Base-by-base conservation (phyloP, 23 red algal species). In the Pyropia yezoensis region DNA sequence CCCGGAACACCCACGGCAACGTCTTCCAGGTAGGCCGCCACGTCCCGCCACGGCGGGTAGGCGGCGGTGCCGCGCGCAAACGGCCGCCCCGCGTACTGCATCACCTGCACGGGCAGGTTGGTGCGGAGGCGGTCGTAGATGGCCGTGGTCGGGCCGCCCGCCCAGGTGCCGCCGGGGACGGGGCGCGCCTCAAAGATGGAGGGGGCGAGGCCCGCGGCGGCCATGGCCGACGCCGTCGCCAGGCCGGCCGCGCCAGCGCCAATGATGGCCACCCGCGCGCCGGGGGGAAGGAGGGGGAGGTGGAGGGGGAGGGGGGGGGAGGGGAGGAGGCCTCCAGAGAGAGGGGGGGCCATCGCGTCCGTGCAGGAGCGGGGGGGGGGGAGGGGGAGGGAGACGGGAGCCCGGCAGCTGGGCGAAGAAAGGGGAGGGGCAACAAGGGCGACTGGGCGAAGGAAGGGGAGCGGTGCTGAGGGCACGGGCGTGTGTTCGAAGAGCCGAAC, bases 161-260 rank as follows among this genome's bases (percentile, higher is more conserved):
- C 52, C 91, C 91, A 96, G 12, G 83, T 89, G 7, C 91, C 91
- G 19, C 83, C 91, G 51, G 83, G 72, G 17, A 71, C 30, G 18
- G 71, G 30, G 21, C 28, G n/a, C 18, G 74, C 77, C 54, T 96
- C 91, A 39, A 89, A 71, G 23, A 65, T 77, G 15, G 57, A 62
- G 11, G 65, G 68, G 21, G 28, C 33, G 23, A 84, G 83, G 15
- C 91, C 91, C 27, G 70, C 75, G 22, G 84, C 70, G 34, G 78
- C 60, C 28, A 96, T 33, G 23, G 39, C 45, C 1, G 45, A 33
- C 8, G 69, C 75, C 1, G 91, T 59, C 27, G 63, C 70, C 54
- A 96, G 47, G 27, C 91, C 91, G 2, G 83, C 69, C 17, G 91
- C 91, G 62, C 91, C 91, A 27, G 83, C 83, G 19, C 91, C 91